Percentiles rank a stretch among this genome's conserved stretches.
Evolutionary conservation across 345 rosid species (phyloP).

Genomic region (Aurinia saxatilis): DNA sequence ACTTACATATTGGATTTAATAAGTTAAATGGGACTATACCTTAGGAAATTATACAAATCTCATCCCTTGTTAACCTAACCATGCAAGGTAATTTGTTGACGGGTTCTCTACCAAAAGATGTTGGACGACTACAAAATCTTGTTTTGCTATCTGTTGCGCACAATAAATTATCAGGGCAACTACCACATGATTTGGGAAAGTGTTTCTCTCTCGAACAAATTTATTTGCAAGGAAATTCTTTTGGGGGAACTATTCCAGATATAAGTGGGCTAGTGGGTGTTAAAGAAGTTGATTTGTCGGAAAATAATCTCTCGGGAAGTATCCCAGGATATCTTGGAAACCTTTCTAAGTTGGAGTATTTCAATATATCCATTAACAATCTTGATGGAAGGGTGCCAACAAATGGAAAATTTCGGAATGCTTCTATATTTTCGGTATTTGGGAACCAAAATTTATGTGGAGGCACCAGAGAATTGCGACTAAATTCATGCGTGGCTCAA

Average conservation of each 20-base stretch:
- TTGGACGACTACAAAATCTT: background rate
- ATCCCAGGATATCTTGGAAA: constrained; percentile 10
- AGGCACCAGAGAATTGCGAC: background rate
- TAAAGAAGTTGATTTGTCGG: background rate
- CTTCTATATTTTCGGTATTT: background rate
- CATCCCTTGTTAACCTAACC: background rate
- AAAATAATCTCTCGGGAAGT: background rate
- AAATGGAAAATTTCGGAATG: background rate
- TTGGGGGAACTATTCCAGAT: constrained; percentile 2
- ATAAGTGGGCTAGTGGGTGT: background rate
- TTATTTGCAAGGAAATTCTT: background rate
- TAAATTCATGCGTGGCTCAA: background rate
- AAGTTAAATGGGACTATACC: constrained; percentile 4
- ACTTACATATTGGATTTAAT: background rate
- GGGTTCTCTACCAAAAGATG: background rate
- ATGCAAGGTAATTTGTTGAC: background rate
- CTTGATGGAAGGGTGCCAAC: background rate
- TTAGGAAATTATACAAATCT: background rate
- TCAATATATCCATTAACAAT: background rate
- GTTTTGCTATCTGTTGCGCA: background rate
- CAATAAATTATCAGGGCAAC: background rate
- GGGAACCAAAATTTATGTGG: background rate
- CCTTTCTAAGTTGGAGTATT: background rate
- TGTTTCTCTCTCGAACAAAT: background rate
- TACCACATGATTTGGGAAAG: background rate